phyloP scores from a whole-genome alignment of 768 basidiomycete genomes.

The Termitomyces heimii region DNA sequence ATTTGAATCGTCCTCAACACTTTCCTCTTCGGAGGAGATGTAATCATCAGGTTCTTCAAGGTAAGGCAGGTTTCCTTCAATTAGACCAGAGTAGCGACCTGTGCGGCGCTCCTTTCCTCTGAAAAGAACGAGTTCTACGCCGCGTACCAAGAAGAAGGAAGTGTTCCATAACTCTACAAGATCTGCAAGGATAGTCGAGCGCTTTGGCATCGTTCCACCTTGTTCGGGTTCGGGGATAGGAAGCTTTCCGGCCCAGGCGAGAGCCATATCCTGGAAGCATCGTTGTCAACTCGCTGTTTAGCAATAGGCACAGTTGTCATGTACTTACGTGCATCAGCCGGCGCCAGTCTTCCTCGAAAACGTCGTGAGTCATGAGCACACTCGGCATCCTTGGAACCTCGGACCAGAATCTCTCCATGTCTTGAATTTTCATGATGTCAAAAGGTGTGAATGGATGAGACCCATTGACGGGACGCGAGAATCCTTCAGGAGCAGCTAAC shows the following conservation, averaged over 20 bases:
- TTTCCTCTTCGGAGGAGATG: slow-evolving; percentile 34
- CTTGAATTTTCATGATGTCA: slow-evolving; percentile 62
- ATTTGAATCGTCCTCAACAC: slow-evolving; percentile 25
- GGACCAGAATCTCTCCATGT: slow-evolving; percentile 71
- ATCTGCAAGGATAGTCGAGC: slow-evolving; percentile 58
- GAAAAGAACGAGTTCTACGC: slow-evolving; percentile 77
- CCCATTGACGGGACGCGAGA: slow-evolving; percentile 66
- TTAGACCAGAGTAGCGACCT: slow-evolving; percentile 48
- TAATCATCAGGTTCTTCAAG: slow-evolving; percentile 38
- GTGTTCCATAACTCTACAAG: slow-evolving; percentile 77
- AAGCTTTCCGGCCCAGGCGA: slow-evolving; percentile 74
- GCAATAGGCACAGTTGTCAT: background rate
- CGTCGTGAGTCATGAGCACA: slow-evolving; percentile 70
- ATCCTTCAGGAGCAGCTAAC: slow-evolving; percentile 62
- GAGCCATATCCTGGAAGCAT: slow-evolving; percentile 53
- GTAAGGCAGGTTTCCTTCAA: slow-evolving; percentile 50
- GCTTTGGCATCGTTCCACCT: slow-evolving; percentile 46
- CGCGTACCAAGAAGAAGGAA: slow-evolving; percentile 68
- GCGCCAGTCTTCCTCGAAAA: slow-evolving; percentile 75
- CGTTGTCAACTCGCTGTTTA: background rate
- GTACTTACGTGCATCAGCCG: slow-evolving; percentile 67
- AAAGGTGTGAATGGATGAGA: slow-evolving; percentile 66
- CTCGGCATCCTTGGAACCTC: slow-evolving; percentile 66
- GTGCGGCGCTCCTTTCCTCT: slow-evolving; percentile 74
- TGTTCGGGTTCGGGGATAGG: slow-evolving; percentile 50